A percentile compares a stretch with the other conserved stretches of the same genome.
Evolutionary conservation across 176 grass and related monocot genomes (phyloP).

Genomic region (Carex littledalei): DNA sequence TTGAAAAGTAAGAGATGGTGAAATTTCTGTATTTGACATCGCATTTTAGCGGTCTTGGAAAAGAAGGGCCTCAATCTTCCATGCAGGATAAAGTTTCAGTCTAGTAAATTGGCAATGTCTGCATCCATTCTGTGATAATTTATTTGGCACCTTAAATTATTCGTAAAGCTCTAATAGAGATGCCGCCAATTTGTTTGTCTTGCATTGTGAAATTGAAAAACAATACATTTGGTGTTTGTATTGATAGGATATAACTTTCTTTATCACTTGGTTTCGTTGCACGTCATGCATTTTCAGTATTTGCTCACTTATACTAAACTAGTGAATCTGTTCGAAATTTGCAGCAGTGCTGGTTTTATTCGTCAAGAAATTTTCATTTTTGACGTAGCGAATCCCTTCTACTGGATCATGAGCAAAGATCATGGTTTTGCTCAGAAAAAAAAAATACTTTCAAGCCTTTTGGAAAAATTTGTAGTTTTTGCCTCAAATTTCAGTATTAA

Average conservation of each 20-base stretch:
- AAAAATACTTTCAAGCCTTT: background rate
- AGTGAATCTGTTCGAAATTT: background rate
- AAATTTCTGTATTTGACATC: background rate
- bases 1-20: slow-evolving; percentile 33
- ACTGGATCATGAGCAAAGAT: background rate
- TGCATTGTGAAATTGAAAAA: background rate
- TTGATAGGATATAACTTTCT: background rate
- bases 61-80: background rate
- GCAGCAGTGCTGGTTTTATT: background rate
- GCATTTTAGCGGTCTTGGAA: background rate
- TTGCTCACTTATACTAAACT: background rate
- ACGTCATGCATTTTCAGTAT: background rate
- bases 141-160: background rate
- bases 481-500: background rate
- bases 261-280: background rate
- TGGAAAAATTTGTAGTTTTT: background rate
- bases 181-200: background rate
- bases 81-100: background rate
- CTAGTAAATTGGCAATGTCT: slow-evolving; percentile 6
- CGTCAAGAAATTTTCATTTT: background rate
- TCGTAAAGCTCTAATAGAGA: background rate
- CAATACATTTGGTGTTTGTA: background rate
- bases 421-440: background rate
- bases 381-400: background rate
- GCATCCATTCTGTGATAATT: background rate